Evolutionary conservation across 2,329 filamentous ascomycete species (phyloP).

Genomic region (Fusarium buxicola): DNA sequence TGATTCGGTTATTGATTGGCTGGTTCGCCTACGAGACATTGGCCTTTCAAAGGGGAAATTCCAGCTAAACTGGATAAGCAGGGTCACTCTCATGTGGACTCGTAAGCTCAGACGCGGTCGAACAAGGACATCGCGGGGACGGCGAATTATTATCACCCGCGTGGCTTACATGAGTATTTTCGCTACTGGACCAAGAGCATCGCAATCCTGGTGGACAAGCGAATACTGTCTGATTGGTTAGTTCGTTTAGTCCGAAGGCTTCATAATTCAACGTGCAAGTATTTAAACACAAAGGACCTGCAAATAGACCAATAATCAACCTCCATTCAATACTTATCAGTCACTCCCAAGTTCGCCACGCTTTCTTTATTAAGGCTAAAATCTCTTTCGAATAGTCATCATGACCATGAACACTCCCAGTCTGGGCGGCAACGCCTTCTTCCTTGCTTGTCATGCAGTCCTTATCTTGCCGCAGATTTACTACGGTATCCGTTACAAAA

Average conservation of each 20-base stretch:
- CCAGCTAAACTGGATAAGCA: neutral
- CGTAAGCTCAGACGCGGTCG: neutral
- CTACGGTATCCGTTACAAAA: conserved; percentile 54
- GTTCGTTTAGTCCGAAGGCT: conserved; percentile 13
- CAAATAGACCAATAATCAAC: neutral
- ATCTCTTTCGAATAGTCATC: neutral
- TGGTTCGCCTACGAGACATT: conserved; percentile 34
- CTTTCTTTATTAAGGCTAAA: neutral
- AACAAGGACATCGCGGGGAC: neutral
- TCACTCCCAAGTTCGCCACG: neutral
- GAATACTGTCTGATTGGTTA: neutral
- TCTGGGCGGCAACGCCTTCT: conserved; percentile 43
- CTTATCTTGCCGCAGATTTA: conserved; percentile 55
- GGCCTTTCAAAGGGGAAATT: neutral
- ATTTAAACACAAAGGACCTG: conserved; percentile 1
- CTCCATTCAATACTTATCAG: conserved; percentile 5
- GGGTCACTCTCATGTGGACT: neutral
- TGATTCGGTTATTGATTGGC: conserved; percentile 8
- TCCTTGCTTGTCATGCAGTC: conserved; percentile 55
- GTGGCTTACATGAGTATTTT: neutral
- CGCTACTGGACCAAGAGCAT: neutral
- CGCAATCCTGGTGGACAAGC: neutral
- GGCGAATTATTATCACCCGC: neutral
- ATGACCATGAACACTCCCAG: conserved; percentile 33
- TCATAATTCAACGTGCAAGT: neutral